These are phyloP conservation scores for Penicillium sp. DNA, from an alignment of 2,329 filamentous ascomycete species.

Conservation along the genomic window DNA sequence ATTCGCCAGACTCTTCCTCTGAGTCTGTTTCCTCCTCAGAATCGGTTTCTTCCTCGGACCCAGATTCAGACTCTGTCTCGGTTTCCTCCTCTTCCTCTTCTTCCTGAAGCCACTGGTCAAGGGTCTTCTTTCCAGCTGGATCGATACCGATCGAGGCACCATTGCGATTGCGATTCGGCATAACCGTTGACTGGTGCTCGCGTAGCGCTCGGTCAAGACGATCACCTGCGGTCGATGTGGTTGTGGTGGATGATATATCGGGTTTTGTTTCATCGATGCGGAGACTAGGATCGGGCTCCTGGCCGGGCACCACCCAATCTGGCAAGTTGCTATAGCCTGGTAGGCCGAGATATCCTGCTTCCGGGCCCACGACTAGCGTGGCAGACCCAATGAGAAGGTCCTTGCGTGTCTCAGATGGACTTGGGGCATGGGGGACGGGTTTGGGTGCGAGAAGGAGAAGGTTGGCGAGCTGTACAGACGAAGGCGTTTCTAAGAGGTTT, in stretches of 20 bases:
- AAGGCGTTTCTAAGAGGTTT: constrained; percentile 74
- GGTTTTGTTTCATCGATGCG: constrained; percentile 60
- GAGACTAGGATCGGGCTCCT: constrained; percentile 75
- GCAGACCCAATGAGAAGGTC: constrained; percentile 80
- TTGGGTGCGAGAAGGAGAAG: constrained; percentile 92
- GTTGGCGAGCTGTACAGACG: constrained; percentile 77
- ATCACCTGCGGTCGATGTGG: constrained; percentile 40
- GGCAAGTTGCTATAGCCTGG: constrained; percentile 78
- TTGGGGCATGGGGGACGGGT: constrained; percentile 85
- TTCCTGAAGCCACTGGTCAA: constrained; percentile 94
- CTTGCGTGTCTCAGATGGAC: constrained; percentile 80
- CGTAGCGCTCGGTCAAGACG: constrained; percentile 46
- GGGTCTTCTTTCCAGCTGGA: constrained; percentile 66
- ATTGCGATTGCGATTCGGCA: constrained; percentile 10
- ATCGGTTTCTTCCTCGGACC: constrained; percentile 45
- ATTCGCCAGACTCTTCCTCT: constrained; percentile 43
- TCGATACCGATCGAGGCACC: constrained; percentile 23
- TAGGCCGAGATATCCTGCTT: constrained; percentile 71
- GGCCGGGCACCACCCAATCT: constrained; percentile 77
- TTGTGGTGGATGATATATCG: constrained; percentile 29
- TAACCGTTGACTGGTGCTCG: constrained; percentile 38
- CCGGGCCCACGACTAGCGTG: constrained; percentile 78
- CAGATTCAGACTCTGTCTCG: constrained; percentile 55
- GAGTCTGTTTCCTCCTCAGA: constrained; percentile 51
- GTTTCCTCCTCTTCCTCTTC: constrained; percentile 59